A percentile compares a stretch with the other conserved stretches of the same genome.
Evolutionary conservation across 148 eudicot genomes (phyloP).

Genomic region (Vaccinium macrocarpon): DNA sequence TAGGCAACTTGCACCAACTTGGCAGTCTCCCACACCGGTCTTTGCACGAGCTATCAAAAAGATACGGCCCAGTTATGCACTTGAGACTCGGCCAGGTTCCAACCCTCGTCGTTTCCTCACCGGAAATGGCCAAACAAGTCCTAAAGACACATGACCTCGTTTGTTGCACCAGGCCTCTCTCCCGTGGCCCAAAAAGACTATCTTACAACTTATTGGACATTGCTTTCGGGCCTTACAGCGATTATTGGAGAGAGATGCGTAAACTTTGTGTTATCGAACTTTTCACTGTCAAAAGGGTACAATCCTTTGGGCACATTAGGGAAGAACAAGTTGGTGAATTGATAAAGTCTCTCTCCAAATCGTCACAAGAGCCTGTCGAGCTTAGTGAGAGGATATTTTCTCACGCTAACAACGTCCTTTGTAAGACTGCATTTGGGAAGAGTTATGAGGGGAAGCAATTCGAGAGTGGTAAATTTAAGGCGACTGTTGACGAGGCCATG

Average conservation of each 20-base stretch:
- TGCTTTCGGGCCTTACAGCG: not conserved
- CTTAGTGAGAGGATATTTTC: not conserved
- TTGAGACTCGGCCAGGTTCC: slow-evolving; percentile 4
- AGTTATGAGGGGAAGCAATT: not conserved
- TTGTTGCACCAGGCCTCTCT: slow-evolving; percentile 1
- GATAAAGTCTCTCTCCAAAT: not conserved
- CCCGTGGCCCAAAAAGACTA: not conserved
- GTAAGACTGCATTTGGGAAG: slow-evolving; percentile 5
- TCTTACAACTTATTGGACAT: slow-evolving; percentile 4
- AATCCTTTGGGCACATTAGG: not conserved
- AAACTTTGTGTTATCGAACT: not conserved
- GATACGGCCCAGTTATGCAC: slow-evolving; percentile 8
- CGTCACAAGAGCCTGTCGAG: not conserved
- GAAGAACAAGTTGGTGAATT: not conserved
- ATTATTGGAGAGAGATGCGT: not conserved
- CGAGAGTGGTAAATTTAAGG: not conserved
- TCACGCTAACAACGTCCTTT: not conserved
- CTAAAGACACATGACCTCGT: slow-evolving; percentile 10
- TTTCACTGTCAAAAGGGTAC: not conserved
- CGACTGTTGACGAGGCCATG: not conserved
- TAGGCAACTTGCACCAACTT: slow-evolving; percentile 10
- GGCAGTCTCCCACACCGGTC: not conserved
- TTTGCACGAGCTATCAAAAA: slow-evolving; percentile 1
- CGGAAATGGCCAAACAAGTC: slow-evolving; percentile 15
- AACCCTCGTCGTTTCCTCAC: slow-evolving; percentile 1